Evolutionary conservation across 2,329 filamentous ascomycete genomes (phyloP).

Genomic region (Truncatella angustata): DNA sequence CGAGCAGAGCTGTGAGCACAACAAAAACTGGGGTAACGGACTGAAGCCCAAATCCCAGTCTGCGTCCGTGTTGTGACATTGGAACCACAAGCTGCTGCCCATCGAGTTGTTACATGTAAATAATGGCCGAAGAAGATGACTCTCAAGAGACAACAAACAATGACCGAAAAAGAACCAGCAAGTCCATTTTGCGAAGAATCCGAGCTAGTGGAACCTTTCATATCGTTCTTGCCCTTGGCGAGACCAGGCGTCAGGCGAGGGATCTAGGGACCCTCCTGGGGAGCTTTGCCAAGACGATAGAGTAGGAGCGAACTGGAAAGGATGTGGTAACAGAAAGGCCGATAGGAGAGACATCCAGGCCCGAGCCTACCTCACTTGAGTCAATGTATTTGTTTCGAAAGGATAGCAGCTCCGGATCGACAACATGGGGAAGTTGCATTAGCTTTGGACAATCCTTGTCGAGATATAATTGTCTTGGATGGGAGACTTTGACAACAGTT

Average conservation of each 20-base stretch:
- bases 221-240: background rate
- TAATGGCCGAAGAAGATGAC: too few relatives aligned
- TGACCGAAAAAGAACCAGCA: too few relatives aligned
- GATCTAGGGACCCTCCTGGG: background rate
- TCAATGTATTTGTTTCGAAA: background rate
- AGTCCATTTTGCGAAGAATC: background rate
- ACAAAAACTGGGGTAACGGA: too few relatives aligned
- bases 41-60: background rate
- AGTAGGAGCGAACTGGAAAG: slow-evolving; percentile 1
- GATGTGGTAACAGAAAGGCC: background rate
- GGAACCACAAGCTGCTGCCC: background rate
- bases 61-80: background rate
- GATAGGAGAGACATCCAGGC: background rate
- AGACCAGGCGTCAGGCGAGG: too few relatives aligned
- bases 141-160: background rate
- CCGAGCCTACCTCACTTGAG: background rate
- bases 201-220: background rate
- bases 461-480: too few relatives aligned
- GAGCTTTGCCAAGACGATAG: slow-evolving; percentile 5
- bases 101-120: background rate
- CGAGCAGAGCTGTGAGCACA: too few relatives aligned
- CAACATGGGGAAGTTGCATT: background rate
- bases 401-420: background rate
- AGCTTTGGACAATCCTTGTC: too few relatives aligned
- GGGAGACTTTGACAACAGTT: too few relatives aligned